These are phyloP conservation scores for Lactarius indigo DNA, from an alignment of 768 basidiomycete genomes.

Conservation along the genomic window DNA sequence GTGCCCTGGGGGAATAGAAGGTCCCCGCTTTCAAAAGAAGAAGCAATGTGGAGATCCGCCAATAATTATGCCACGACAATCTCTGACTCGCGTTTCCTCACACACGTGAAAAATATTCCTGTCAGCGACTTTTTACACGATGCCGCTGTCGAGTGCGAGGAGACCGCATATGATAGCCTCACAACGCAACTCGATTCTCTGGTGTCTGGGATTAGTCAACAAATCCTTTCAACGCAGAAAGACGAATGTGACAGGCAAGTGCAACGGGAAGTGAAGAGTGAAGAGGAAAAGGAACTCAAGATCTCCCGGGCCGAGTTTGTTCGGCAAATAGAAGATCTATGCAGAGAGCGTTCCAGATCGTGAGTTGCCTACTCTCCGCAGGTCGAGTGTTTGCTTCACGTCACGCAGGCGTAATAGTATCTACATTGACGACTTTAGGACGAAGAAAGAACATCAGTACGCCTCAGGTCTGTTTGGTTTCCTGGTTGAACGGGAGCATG, in stretches of 20 bases:
- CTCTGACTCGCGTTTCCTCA: slow-evolving; percentile 20
- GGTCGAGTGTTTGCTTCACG: neutral
- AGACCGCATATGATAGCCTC: slow-evolving; percentile 11
- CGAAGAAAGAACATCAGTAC: slow-evolving; percentile 8
- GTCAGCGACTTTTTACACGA: neutral
- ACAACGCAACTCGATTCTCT: neutral
- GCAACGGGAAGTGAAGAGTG: neutral
- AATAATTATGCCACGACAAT: neutral
- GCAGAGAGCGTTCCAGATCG: slow-evolving; percentile 13
- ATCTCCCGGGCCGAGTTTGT: slow-evolving; percentile 7
- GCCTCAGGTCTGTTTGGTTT: slow-evolving; percentile 2
- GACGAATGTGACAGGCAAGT: slow-evolving; percentile 12
- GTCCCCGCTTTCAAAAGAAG: neutral
- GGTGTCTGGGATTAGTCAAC: neutral
- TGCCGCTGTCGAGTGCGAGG: neutral
- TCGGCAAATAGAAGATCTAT: slow-evolving; percentile 1
- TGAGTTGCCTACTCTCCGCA: neutral
- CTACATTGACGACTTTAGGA: neutral
- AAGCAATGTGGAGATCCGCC: slow-evolving; percentile 6
- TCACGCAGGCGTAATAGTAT: slow-evolving; percentile 2
- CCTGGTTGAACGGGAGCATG: neutral
- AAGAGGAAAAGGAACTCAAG: neutral
- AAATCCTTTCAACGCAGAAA: slow-evolving; percentile 16
- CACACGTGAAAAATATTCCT: neutral
- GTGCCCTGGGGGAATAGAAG: neutral